Evolutionary conservation across 139 green algal species (phyloP).

Genomic region (Tetraselmis striata): DNA sequence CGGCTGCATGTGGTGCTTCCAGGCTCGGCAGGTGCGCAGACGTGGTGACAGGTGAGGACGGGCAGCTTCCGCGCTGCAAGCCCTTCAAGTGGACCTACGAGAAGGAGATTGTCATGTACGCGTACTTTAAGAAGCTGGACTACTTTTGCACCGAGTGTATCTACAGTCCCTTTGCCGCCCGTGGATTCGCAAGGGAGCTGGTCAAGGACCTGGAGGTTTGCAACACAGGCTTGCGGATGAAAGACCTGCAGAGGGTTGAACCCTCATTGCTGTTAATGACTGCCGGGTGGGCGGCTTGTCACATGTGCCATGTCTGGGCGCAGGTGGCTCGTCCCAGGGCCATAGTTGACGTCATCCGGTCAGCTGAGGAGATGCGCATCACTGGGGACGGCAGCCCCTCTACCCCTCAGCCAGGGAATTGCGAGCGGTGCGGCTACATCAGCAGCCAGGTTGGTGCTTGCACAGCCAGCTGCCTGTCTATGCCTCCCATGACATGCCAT

Average conservation of each 20-base stretch:
- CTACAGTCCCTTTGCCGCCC: conserved; percentile 89
- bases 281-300: background rate
- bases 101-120: conserved; percentile 99
- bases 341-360: conserved; percentile 82
- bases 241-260: background rate
- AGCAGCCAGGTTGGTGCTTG: conserved; percentile 54
- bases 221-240: no score
- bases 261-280: background rate
- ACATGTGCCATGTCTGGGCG: background rate
- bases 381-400: background rate
- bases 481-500: no score
- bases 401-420: conserved; percentile 40
- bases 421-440: conserved; percentile 77
- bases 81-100: conserved; percentile 96
- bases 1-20: no score
- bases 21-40: conserved; percentile 74
- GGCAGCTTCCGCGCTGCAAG: conserved; percentile 83
- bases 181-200: conserved; percentile 85
- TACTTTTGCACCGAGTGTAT: conserved; percentile 85
- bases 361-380: conserved; percentile 65
- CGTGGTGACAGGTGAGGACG: conserved; percentile 71
- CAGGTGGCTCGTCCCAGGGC: conserved; percentile 65
- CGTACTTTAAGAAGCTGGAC: conserved; percentile 88
- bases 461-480: no score
- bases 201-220: conserved; percentile 91